Evolutionary conservation across 768 basidiomycete species (phyloP), one percentile per base, ranked within the genome.

Genomic region (Hypsizygus marmoreus): DNA sequence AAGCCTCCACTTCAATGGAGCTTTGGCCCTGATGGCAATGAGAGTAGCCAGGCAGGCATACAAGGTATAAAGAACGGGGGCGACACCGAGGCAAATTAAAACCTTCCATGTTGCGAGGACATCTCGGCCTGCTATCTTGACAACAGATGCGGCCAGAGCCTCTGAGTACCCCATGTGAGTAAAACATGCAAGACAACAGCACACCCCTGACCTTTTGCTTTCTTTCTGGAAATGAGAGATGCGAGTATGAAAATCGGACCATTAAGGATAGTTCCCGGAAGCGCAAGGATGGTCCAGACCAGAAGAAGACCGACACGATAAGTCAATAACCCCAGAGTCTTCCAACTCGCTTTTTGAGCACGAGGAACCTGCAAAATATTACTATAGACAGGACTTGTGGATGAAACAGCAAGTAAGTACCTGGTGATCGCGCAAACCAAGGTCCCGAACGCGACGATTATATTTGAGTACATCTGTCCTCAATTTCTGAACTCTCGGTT

Each of bases 41-140:
- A 83, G 50, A 13, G 87, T 86, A 13, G 92, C 91, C 22, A 93
- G 62, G 58, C 87, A 67, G 22, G 91, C 90, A 66, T 97, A 97
- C 55, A 89, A 67, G 4, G 79, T 64, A 70, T 95, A 97, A 28
- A 97, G 69, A 5, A 95, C 71, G 8, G 95, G 95, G 4, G 92
- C 87, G 30, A 90, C 74, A n/a, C 86, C 95, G 44, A 97, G 72
- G 3, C 92, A 94, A 44, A 98, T 92, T 23, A 98, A 77, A 25
- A 98, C 84, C 65, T 98, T 98, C 95, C 95, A 98, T 4, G 94
- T 94, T 0, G 92, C 94, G 13, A 98, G 73, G n/a, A 97, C 95
- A 57, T 98, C 95, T 30, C 91, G 80, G n/a, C 86, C 95, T 14
- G 91, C 91, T 40, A 98, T 83, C 69, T 98, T 98, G 62, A 98